These are phyloP conservation scores for Leavenworthia alabamica DNA, from an alignment of 345 rosid genomes.

Conservation along the genomic window DNA sequence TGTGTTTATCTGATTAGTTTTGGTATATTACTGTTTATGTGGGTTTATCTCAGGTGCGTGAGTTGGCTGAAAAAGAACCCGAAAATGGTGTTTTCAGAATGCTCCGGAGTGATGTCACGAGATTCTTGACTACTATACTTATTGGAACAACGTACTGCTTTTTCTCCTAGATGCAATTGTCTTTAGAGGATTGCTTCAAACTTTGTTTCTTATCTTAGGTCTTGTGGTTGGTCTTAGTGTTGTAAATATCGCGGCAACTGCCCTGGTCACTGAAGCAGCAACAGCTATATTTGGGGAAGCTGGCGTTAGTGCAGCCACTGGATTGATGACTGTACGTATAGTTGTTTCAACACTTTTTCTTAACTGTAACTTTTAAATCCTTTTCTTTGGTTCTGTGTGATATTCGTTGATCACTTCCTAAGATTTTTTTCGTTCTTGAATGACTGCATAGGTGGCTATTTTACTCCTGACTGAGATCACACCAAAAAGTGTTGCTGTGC, in stretches of 20 bases:
- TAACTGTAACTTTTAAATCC: neutral
- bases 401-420: neutral
- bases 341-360: neutral
- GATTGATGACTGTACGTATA: constrained; percentile 88
- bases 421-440: neutral
- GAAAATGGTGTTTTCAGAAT: constrained; percentile 91
- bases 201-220: constrained; percentile 30
- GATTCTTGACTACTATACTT: constrained; percentile 95
- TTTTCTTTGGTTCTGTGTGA: neutral
- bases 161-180: constrained; percentile 21
- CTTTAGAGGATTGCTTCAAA: constrained; percentile 24
- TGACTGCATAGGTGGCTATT: constrained; percentile 65
- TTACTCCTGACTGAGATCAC: constrained; percentile 95
- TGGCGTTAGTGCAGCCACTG: constrained; percentile 98
- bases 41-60: constrained; percentile 82
- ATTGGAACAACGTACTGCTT: constrained; percentile 90
- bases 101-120: constrained; percentile 96
- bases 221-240: constrained; percentile 50
- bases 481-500: constrained; percentile 98
- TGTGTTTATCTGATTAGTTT: no score
- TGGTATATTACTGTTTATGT: no score
- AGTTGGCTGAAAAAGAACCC: constrained; percentile 91
- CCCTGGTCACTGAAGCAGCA: constrained; percentile 96
- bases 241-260: constrained; percentile 98
- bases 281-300: constrained; percentile 99